Conservation (phyloP, 305 asterid species). For the Rubia peregrina region DNA sequence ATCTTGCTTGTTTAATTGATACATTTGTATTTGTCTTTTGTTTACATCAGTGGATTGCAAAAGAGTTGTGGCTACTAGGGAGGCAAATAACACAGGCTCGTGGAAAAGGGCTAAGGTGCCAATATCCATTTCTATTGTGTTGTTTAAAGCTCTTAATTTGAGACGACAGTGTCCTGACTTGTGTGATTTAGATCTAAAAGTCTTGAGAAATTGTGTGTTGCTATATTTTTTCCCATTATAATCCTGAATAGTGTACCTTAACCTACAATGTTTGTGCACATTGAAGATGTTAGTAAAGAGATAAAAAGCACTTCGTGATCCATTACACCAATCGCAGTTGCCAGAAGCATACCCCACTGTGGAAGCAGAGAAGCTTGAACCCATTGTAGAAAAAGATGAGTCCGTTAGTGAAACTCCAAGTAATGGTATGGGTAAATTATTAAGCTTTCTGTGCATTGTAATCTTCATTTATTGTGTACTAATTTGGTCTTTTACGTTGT, state of each 20-base stretch:
- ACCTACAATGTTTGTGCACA: slow-evolving; percentile 22
- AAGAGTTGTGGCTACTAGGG: slow-evolving; percentile 44
- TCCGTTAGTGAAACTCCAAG: not conserved
- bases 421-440: no score
- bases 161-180: no score
- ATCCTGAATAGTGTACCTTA: slow-evolving; percentile 18
- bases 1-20: not conserved
- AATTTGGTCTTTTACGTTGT: no score
- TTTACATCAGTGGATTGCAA: slow-evolving; percentile 51
- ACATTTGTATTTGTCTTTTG: not conserved
- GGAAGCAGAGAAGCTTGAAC: slow-evolving; percentile 23
- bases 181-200: slow-evolving; percentile 5
- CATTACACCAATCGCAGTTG: slow-evolving; percentile 16
- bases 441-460: no score
- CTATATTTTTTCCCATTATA: not conserved
- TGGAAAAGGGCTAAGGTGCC: slow-evolving; percentile 73
- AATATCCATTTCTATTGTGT: slow-evolving; percentile 51
- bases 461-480: no score
- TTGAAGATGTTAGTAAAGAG: slow-evolving; percentile 4
- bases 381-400: slow-evolving; percentile 3
- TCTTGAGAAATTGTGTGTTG: not conserved
- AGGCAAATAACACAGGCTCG: slow-evolving; percentile 46
- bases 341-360: slow-evolving; percentile 22
- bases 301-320: slow-evolving; percentile 18
- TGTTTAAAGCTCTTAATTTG: not conserved